These are phyloP conservation scores for Emericellopsis cladophorae DNA, from an alignment of 2,329 filamentous ascomycete species.

Conservation along the genomic window DNA sequence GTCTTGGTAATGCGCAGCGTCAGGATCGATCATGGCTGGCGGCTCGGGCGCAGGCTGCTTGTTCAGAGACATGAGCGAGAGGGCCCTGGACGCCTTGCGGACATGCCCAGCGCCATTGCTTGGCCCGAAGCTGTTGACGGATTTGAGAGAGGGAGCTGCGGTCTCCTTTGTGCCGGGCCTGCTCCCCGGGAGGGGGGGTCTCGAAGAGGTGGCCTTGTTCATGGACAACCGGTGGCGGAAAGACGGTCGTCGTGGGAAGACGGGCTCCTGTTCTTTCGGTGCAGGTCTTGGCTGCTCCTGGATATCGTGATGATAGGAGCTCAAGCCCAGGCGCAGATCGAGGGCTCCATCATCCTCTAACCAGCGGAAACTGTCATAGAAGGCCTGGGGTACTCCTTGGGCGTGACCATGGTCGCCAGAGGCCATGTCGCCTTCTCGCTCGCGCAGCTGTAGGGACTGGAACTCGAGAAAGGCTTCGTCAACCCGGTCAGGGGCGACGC, in stretches of 20 bases:
- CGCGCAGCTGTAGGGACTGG: background rate
- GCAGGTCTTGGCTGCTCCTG: slow-evolving; percentile 27
- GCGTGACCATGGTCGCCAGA: background rate
- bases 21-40: slow-evolving; percentile 47
- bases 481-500: slow-evolving; percentile 21
- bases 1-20: slow-evolving; percentile 77
- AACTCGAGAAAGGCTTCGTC: slow-evolving; percentile 12
- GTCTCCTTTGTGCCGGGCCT: slow-evolving; percentile 31
- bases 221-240: slow-evolving; percentile 64
- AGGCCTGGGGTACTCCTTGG: slow-evolving; percentile 32
- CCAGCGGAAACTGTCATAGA: slow-evolving; percentile 61
- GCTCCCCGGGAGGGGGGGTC: slow-evolving; percentile 34
- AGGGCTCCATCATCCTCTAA: slow-evolving; percentile 61
- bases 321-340: slow-evolving; percentile 52
- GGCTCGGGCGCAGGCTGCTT: slow-evolving; percentile 18
- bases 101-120: slow-evolving; percentile 16
- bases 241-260: slow-evolving; percentile 32
- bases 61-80: slow-evolving; percentile 39
- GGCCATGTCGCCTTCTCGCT: background rate
- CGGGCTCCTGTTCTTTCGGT: background rate
- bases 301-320: slow-evolving; percentile 57
- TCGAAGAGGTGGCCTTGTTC: slow-evolving; percentile 49
- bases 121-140: slow-evolving; percentile 4
- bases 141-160: slow-evolving; percentile 9
- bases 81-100: slow-evolving; percentile 39